A percentile compares a stretch with the other conserved stretches of the same genome.
Evolutionary conservation across 163 green algal species (phyloP).

Genomic region (Chlamydomonas reinhardtii): DNA sequence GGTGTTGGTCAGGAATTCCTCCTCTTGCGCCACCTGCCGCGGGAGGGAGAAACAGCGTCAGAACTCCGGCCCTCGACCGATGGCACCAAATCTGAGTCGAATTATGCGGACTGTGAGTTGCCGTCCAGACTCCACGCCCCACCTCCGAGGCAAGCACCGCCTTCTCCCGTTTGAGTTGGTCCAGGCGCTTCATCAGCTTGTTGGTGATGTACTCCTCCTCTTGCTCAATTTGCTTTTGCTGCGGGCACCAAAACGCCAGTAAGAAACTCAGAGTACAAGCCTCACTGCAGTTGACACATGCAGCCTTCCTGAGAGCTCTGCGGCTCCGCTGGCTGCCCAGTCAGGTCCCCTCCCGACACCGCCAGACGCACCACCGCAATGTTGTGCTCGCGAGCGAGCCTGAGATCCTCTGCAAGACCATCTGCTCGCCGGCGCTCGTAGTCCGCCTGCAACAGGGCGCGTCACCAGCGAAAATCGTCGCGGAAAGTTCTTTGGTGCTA

Average conservation of each 20-base stretch:
- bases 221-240: slow-evolving; percentile 75
- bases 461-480: background rate
- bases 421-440: slow-evolving; percentile 37
- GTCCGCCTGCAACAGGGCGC: slow-evolving; percentile 12
- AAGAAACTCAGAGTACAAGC: too few relatives aligned
- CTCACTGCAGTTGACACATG: too few relatives aligned
- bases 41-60: background rate
- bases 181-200: slow-evolving; percentile 84
- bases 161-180: slow-evolving; percentile 85
- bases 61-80: background rate
- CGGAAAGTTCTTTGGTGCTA: background rate
- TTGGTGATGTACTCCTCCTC: slow-evolving; percentile 89
- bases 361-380: background rate
- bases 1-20: slow-evolving; percentile 87
- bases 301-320: too few relatives aligned
- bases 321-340: too few relatives aligned
- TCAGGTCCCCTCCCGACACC: too few relatives aligned
- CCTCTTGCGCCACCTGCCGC: slow-evolving; percentile 80
- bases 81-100: background rate
- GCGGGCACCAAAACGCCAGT: background rate
- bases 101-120: background rate
- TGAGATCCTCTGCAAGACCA: slow-evolving; percentile 45
- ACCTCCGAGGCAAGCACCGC: slow-evolving; percentile 45
- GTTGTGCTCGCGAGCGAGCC: slow-evolving; percentile 43
- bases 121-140: background rate